These are phyloP conservation scores for Aspergillus calidoustus DNA, from an alignment of 2,329 filamentous ascomycete genomes.

Conservation along the genomic window DNA sequence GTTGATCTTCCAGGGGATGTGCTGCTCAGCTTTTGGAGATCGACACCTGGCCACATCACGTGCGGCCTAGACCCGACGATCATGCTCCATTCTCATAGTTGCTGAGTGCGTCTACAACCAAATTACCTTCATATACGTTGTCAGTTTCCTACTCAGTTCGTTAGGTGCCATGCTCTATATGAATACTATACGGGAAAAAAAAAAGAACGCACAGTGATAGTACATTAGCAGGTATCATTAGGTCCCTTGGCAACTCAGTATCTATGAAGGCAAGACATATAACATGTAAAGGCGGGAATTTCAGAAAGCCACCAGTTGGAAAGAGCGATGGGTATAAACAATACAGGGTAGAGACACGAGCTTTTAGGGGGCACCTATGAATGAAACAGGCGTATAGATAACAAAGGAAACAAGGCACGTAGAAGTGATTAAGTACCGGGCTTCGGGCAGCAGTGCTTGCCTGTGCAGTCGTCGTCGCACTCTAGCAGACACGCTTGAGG, in stretches of 20 bases:
- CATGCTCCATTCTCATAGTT: background rate
- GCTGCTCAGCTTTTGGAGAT: background rate
- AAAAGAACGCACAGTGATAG: background rate
- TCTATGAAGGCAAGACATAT: constrained; percentile 5
- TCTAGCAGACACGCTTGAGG: constrained; percentile 51
- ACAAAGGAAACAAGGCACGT: background rate
- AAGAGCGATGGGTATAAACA: constrained; percentile 2
- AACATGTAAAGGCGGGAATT: background rate
- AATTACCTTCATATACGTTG: no score
- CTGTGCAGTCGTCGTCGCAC: constrained; percentile 52
- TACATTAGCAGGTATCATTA: constrained; percentile 4
- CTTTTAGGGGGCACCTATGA: constrained; percentile 8
- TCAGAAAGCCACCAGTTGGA: background rate
- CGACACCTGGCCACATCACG: constrained; percentile 10
- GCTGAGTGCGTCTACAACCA: no score
- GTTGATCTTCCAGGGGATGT: background rate
- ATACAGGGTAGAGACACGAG: background rate
- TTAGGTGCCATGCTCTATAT: no score
- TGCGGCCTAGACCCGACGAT: background rate
- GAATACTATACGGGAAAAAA: background rate
- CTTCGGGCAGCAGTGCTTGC: constrained; percentile 49
- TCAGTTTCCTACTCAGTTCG: no score
- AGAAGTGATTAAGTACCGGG: constrained; percentile 27
- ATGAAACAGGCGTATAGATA: constrained; percentile 5
- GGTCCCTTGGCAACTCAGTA: background rate